Percentiles rank a stretch among this genome's conserved stretches.
Conservation (phyloP, 805 yeast species). For the Candida namnaoensis region DNA sequence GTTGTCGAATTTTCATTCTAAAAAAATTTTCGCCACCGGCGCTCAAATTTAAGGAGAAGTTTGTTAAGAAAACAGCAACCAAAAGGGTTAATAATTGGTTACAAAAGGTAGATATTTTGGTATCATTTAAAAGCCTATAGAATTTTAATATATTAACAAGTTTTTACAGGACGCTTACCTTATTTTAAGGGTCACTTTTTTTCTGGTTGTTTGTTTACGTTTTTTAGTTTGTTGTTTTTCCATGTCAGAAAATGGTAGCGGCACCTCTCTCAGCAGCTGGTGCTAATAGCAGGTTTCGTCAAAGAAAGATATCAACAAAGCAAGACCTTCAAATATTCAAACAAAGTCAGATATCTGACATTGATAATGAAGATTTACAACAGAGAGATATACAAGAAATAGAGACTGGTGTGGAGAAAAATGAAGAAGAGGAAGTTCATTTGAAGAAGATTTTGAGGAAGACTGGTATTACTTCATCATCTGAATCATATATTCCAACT, state of each 20-base stretch:
- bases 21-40: background rate
- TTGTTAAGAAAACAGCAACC: background rate
- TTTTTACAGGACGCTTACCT: background rate
- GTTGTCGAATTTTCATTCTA: too few relatives aligned
- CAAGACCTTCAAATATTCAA: constrained; percentile 71
- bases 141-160: too few relatives aligned
- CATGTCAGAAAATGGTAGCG: background rate
- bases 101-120: background rate
- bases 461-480: constrained; percentile 53
- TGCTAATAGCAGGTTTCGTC: constrained; percentile 54
- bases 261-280: constrained; percentile 17
- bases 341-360: constrained; percentile 73
- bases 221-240: background rate
- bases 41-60: background rate
- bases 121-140: background rate
- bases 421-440: constrained; percentile 96
- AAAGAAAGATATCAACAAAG: constrained; percentile 89
- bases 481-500: constrained; percentile 73
- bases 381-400: constrained; percentile 84
- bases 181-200: too few relatives aligned
- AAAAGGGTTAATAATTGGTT: background rate
- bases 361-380: constrained; percentile 61
- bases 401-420: constrained; percentile 97
- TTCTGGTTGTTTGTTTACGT: background rate
- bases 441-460: constrained; percentile 85